Evolutionary conservation across 371 early-diverging fungal genomes (phyloP).

Genomic region (Massospora cicadina): DNA sequence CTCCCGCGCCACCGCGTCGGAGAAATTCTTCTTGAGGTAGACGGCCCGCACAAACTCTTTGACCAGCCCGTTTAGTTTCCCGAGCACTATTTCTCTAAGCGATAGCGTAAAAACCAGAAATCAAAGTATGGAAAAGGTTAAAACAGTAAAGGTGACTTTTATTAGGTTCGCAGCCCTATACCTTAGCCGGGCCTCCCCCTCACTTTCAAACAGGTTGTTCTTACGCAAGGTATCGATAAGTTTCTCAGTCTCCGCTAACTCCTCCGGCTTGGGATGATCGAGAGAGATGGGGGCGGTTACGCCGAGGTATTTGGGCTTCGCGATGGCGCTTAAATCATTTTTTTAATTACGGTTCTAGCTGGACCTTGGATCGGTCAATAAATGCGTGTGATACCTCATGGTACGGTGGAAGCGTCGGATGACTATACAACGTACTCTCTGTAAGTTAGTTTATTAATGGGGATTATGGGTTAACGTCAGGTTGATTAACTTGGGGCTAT

Average conservation of each 20-base stretch:
- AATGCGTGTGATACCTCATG: background rate
- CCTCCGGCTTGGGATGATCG: slow-evolving; percentile 21
- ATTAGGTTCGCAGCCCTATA: background rate
- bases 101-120: background rate
- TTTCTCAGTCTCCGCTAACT: slow-evolving; percentile 25
- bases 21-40: slow-evolving; percentile 40
- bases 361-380: background rate
- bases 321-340: background rate
- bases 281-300: slow-evolving; percentile 27
- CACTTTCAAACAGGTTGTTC: slow-evolving; percentile 38
- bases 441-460: no score
- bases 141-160: no score
- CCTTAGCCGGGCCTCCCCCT: slow-evolving; percentile 26
- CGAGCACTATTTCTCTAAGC: slow-evolving; percentile 65
- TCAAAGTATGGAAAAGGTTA: background rate
- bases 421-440: no score
- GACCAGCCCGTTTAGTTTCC: slow-evolving; percentile 65
- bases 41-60: slow-evolving; percentile 78
- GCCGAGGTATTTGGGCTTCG: slow-evolving; percentile 13
- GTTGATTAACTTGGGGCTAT: no score
- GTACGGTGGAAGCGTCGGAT: no score
- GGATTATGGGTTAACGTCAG: no score
- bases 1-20: slow-evolving; percentile 62
- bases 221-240: slow-evolving; percentile 29
- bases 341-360: no score